phyloP scores from a whole-genome alignment of 371 early-diverging fungal genomes.

The Rhizomucor pusillus region DNA sequence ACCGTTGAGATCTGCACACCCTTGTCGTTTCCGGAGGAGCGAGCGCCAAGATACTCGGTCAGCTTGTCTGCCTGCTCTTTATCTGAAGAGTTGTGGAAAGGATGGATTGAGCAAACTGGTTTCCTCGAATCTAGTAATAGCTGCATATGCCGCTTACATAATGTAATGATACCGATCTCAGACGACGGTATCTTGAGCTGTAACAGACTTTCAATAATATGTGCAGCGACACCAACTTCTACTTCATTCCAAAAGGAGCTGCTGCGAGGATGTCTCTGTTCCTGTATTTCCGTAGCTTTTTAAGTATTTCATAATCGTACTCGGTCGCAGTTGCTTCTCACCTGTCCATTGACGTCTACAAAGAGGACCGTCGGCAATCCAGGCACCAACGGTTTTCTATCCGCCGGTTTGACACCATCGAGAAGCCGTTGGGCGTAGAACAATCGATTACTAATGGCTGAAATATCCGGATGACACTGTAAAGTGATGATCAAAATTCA shows the following conservation, averaged over 20 bases:
- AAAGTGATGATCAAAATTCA: not conserved
- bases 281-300: too few species aligned
- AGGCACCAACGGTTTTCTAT: slow-evolving; percentile 53
- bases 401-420: slow-evolving; percentile 52
- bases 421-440: slow-evolving; percentile 70
- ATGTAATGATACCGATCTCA: slow-evolving; percentile 67
- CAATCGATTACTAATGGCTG: slow-evolving; percentile 71
- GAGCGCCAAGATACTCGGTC: slow-evolving; percentile 22
- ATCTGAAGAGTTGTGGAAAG: slow-evolving; percentile 46
- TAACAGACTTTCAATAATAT: slow-evolving; percentile 40
- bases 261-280: slow-evolving; percentile 38
- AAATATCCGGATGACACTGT: slow-evolving; percentile 82
- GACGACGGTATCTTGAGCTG: slow-evolving; percentile 31
- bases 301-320: not conserved
- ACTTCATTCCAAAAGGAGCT: slow-evolving; percentile 55
- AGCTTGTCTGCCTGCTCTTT: slow-evolving; percentile 68
- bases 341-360: slow-evolving; percentile 58
- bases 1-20: slow-evolving; percentile 68
- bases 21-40: slow-evolving; percentile 13
- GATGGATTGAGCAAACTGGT: not conserved
- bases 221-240: slow-evolving; percentile 49
- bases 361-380: slow-evolving; percentile 69
- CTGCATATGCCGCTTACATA: slow-evolving; percentile 48
- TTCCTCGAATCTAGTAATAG: not conserved
- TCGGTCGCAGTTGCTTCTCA: slow-evolving; percentile 3